Evolutionary conservation across 352 stramenopile species (phyloP), one percentile per base, ranked within the genome.

Genomic region (Globisporangium solare): DNA sequence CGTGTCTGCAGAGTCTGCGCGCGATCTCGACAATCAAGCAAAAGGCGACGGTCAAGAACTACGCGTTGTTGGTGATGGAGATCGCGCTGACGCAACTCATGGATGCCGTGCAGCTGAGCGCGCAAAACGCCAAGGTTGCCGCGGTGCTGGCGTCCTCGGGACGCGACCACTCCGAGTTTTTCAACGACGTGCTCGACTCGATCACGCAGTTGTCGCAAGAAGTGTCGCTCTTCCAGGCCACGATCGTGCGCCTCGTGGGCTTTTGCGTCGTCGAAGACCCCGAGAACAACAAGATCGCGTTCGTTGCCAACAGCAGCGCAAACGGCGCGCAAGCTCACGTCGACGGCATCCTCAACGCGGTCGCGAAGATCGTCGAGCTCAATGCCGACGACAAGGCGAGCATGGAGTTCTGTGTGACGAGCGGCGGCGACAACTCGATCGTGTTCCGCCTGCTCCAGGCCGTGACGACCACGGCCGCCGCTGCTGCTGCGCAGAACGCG

Each of bases 331-430:
- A 76, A 43, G 70, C 57, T 11, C 76, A 80, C 41, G 70, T 87
- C 3, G 48, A 72, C n/a, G 70, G 54, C 10, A 74, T 90, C 12
- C 66, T 93, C 6, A 68, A 86, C 22, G 85, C 85, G 1, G 77
- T 92, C 22, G 85, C 85, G 18, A 84, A 86, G 65, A 94, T 91
- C 32, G 73, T 94, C 17, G 80, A 89, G 58, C 75, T 88, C 31
- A 92, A 92, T 51, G 75, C 75, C 4, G 72, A 76, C 3, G 77
- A 89, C 40, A 74, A 73, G 31, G 73, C 71, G 48, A 90, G 73
- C 61, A 94, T 94, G 84, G 79, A 92, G 54, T 92, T 92, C 55
- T 92, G 82, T 31, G 77, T 88, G 8, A 64, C 75, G 18, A 58
- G 13, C 12, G 60, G 48, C 5, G 24, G 59, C 6, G 35, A 54